phyloP scores from a whole-genome alignment of 2,329 filamentous ascomycete species.

The Gnomoniopsis sp. region DNA sequence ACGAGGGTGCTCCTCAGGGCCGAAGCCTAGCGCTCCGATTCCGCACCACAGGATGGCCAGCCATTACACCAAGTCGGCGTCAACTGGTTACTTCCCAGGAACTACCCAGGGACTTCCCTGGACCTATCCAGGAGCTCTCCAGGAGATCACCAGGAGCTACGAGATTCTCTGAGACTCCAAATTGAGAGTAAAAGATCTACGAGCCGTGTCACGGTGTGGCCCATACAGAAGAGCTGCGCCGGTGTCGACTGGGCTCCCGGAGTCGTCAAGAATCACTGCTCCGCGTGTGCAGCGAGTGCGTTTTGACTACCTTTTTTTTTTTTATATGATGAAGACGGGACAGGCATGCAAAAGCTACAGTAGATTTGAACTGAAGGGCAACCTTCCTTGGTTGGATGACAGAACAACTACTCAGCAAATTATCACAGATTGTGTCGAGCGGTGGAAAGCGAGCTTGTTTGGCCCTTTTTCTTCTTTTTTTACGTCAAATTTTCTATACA shows the following conservation, averaged over 20 bases:
- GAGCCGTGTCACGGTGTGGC: not conserved
- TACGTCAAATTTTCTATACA: not conserved
- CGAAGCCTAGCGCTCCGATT: no score
- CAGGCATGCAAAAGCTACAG: constrained; percentile 9
- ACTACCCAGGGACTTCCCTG: not conserved
- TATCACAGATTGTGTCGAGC: not conserved
- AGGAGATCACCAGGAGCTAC: not conserved
- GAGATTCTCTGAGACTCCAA: no score
- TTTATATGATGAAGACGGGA: not conserved
- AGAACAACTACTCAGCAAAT: constrained; percentile 4
- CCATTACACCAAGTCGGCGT: no score
- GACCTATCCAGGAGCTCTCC: no score
- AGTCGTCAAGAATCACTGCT: not conserved
- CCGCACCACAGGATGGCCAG: no score
- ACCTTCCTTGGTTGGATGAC: constrained; percentile 16
- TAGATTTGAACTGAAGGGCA: constrained; percentile 14
- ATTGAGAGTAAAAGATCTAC: no score
- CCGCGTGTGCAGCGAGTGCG: not conserved
- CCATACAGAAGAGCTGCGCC: not conserved
- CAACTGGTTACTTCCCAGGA: not conserved
- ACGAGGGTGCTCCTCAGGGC: no score
- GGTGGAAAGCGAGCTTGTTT: not conserved
- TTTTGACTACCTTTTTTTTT: not conserved
- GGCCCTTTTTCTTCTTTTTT: not conserved
- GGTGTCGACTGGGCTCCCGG: not conserved